Evolutionary conservation across 805 yeast species (phyloP).

Genomic region (Kluyveromyces nonfermentans): DNA sequence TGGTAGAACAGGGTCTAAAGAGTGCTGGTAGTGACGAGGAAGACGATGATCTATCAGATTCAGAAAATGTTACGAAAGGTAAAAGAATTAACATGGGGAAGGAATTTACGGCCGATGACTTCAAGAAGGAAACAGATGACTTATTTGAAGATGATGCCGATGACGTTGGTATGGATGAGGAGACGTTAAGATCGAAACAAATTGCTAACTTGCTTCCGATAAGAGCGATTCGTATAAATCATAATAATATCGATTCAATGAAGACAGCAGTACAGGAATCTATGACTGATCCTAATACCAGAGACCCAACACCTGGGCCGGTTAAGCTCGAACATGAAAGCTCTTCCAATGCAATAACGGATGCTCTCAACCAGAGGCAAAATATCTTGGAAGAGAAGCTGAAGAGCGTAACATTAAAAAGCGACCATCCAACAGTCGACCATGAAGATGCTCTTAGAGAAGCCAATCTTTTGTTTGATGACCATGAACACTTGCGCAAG

Average conservation of each 20-base stretch:
- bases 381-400: conserved; percentile 22
- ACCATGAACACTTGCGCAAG: conserved; percentile 31
- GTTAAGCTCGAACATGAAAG: conserved; percentile 17
- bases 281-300: conserved; percentile 16
- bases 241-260: conserved; percentile 30
- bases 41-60: conserved; percentile 27
- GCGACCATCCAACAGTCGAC: conserved; percentile 25
- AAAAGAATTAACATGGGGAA: conserved; percentile 55
- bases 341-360: conserved; percentile 9
- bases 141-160: conserved; percentile 13
- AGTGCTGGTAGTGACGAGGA: conserved; percentile 19
- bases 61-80: conserved; percentile 10
- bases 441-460: conserved; percentile 31
- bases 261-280: conserved; percentile 26
- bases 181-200: conserved; percentile 17
- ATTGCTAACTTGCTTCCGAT: conserved; percentile 49
- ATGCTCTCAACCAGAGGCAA: conserved; percentile 18
- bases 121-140: conserved; percentile 11
- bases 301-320: conserved; percentile 22
- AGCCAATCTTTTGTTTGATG: conserved; percentile 27
- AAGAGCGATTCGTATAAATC: conserved; percentile 50
- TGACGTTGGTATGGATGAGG: conserved; percentile 20
- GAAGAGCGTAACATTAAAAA: conserved; percentile 19
- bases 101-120: conserved; percentile 41
- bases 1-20: conserved; percentile 19